Percentiles rank a stretch among this genome's conserved stretches.
phyloP scores from a whole-genome alignment of 306 rosid genomes.

The Echinosophora koreensis region DNA sequence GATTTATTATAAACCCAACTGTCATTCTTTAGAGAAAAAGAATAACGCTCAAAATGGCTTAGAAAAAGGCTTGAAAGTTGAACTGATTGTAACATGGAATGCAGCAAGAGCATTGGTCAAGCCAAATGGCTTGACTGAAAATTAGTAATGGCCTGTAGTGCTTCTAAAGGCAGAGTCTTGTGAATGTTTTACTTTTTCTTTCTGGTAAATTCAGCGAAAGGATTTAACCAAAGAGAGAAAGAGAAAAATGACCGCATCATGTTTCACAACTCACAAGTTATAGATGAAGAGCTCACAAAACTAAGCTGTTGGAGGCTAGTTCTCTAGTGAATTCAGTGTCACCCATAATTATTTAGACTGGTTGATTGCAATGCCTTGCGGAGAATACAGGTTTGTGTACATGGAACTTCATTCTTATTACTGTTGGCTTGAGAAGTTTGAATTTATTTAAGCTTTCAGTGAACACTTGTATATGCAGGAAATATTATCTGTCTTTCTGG shows the following conservation, averaged over 20 bases:
- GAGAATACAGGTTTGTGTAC: slow-evolving; percentile 82
- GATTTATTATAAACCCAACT: too few relatives aligned
- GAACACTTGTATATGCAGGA: slow-evolving; percentile 59
- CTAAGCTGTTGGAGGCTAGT: slow-evolving; percentile 92
- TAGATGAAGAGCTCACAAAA: slow-evolving; percentile 94
- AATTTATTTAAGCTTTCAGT: slow-evolving; percentile 28
- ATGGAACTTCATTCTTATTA: slow-evolving; percentile 31
- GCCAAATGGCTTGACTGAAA: too few relatives aligned
- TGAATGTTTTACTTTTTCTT: slow-evolving; percentile 29
- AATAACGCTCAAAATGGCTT: too few relatives aligned
- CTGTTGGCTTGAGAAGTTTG: slow-evolving; percentile 5
- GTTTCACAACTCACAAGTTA: slow-evolving; percentile 94
- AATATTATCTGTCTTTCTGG: slow-evolving; percentile 99
- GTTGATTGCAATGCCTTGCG: slow-evolving; percentile 99
- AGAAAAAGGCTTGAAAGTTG: too few relatives aligned
- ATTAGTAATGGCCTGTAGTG: too few relatives aligned
- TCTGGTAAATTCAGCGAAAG: slow-evolving; percentile 93
- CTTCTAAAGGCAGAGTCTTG: too few relatives aligned
- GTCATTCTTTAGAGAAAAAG: too few relatives aligned
- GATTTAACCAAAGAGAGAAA: slow-evolving; percentile 77
- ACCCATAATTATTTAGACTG: slow-evolving; percentile 98
- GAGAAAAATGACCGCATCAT: slow-evolving; percentile 91
- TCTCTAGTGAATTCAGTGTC: too few relatives aligned
- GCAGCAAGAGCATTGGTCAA: too few relatives aligned
- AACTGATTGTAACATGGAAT: too few relatives aligned